Evolutionary conservation across 371 early-diverging fungal genomes (phyloP).

Genomic region (Phascolomyces articulosus): DNA sequence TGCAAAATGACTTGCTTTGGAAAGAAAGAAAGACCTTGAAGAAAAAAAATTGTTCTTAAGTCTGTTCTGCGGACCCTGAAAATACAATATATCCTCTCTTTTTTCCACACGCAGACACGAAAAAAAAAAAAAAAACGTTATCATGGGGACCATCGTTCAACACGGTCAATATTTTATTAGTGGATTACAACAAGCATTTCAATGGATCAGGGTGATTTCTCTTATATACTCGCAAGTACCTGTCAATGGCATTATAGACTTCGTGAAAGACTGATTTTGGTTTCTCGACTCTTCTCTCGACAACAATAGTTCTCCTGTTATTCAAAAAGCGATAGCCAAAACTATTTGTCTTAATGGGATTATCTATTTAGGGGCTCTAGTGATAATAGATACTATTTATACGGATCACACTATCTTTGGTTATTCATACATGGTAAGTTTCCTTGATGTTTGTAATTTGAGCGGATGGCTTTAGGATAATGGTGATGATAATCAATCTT

Average conservation of each 20-base stretch:
- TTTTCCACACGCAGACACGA: neutral
- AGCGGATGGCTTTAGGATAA: too few species aligned
- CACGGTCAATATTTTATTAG: conserved; percentile 28
- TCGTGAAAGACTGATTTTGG: too few species aligned
- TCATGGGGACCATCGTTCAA: conserved; percentile 10
- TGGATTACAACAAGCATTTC: conserved; percentile 38
- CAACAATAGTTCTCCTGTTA: conserved; percentile 28
- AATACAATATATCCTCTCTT: neutral
- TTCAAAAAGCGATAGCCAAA: conserved; percentile 37
- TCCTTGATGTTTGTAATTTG: neutral
- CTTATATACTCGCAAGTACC: conserved; percentile 33
- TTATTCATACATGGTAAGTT: conserved; percentile 43
- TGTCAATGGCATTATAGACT: too few species aligned
- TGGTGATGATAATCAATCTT: too few species aligned
- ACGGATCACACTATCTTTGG: conserved; percentile 41
- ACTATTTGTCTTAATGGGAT: conserved; percentile 39
- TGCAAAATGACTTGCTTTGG: neutral
- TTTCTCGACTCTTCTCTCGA: neutral
- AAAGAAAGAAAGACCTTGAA: neutral
- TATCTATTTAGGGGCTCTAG: conserved; percentile 35
- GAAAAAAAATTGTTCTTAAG: neutral
- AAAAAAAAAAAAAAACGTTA: too few species aligned
- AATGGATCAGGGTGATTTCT: conserved; percentile 34
- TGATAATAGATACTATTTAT: conserved; percentile 36
- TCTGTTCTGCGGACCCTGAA: too few species aligned